Evolutionary conservation across 176 grass and related monocot genomes (phyloP), one percentile per base, ranked within the genome.

Genomic region (Puya raimondii): DNA sequence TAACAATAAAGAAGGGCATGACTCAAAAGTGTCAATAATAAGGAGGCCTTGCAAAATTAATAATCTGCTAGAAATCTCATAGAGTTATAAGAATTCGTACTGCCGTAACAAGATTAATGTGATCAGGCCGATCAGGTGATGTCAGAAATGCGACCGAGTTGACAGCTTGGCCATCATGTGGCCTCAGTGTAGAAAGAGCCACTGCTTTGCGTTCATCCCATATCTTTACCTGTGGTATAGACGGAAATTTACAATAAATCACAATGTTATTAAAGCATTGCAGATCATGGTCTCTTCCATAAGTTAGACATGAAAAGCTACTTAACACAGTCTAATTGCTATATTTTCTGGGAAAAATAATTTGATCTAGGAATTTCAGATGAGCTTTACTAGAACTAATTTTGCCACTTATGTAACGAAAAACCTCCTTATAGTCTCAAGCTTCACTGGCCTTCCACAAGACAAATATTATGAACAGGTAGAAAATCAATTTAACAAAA

Each of bases 81-180:
- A 22, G 4, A 18, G n/a, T 16, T 10, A 10, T 52, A 73, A 78
- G 52, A 84, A 72, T 68, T 18, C 83, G 79, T 89, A 97, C 93
- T 17, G 88, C 83, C 76, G 92, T 96, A 50, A 96, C 73, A 9
- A 96, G 86, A 89, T 92, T 92, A 67, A 97, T 92, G 76, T 97
- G 93, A 76, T 81, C 76, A 64, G 93, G 89, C n/a, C 48, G 81
- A 48, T 97, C 81, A 53, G 82, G 86, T 67, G 93, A 80, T 8
- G 89, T 92, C 64, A 97, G 82, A 58, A 97, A 97, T 49, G 82
- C 80, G 70, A 97, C 89, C 1, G 83, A 92, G 56, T 90, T 85
- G 59, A 90, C 89, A 63, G 89, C 74, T 82, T 87, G 82, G 42
- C 89, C 84, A 77, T 92, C 87, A 77, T 97, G 82, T 7, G 93